A percentile compares a stretch with the other conserved stretches of the same genome.
Evolutionary conservation across 163 green algal species (phyloP).

Genomic region (Coccomyxa subellipsoidea): DNA sequence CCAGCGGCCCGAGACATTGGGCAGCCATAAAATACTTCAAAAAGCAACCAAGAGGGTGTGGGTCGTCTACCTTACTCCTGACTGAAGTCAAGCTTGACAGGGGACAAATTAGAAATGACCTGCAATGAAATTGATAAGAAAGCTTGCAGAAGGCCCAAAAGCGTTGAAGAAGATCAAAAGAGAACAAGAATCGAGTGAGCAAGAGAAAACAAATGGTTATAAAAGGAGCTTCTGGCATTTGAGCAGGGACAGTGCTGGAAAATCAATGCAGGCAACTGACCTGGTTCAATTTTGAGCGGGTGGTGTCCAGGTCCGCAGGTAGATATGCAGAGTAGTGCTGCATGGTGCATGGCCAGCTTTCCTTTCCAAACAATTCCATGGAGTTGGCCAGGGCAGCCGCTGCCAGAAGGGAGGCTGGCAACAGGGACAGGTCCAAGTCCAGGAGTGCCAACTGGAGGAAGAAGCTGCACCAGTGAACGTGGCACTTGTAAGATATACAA

Average conservation of each 20-base stretch:
- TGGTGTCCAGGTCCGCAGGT: conserved; percentile 28
- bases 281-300: background rate
- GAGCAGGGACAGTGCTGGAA: too few species aligned
- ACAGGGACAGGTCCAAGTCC: conserved; percentile 36
- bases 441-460: conserved; percentile 52
- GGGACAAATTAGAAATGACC: background rate
- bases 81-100: background rate
- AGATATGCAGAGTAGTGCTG: conserved; percentile 49
- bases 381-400: conserved; percentile 37
- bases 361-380: conserved; percentile 38
- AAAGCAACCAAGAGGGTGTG: too few species aligned
- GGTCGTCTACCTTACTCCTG: background rate
- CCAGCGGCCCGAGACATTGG: too few species aligned
- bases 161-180: background rate
- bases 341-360: conserved; percentile 35
- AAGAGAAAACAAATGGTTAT: too few species aligned
- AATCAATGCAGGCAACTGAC: background rate
- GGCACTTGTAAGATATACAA: background rate
- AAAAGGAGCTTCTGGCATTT: too few species aligned
- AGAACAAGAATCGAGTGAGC: background rate
- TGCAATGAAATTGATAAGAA: background rate
- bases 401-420: conserved; percentile 37
- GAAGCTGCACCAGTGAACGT: conserved; percentile 39
- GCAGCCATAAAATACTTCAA: too few species aligned
- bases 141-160: background rate